These are phyloP conservation scores for Marchantia polymorpha DNA, from an alignment of 225 moss, liverwort and hornwort species.

Conservation along the genomic window DNA sequence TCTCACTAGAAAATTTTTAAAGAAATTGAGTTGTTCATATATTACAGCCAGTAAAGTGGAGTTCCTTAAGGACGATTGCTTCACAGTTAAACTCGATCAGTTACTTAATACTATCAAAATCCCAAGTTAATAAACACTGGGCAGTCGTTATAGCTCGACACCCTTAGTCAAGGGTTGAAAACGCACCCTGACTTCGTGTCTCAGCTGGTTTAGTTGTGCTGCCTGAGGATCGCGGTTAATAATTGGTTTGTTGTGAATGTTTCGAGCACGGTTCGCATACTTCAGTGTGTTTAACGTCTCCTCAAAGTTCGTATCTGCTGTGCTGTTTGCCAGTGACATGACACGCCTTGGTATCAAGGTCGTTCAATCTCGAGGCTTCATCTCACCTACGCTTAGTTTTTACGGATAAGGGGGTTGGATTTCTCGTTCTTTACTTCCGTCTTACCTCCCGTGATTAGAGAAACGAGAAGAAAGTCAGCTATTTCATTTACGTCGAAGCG, in stretches of 20 bases:
- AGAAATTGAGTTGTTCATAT: too few species aligned
- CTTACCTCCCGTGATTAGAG: not conserved
- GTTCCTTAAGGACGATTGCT: too few species aligned
- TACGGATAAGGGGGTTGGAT: not conserved
- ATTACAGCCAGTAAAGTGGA: too few species aligned
- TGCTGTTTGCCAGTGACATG: constrained; percentile 49
- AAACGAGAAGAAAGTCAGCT: too few species aligned
- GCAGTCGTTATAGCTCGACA: not conserved
- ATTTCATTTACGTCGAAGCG: not conserved
- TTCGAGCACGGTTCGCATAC: constrained; percentile 93
- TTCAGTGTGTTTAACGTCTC: constrained; percentile 90
- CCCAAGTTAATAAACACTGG: too few species aligned
- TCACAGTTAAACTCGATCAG: too few species aligned
- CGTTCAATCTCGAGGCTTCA: constrained; percentile 7
- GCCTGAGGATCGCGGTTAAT: constrained; percentile 90
- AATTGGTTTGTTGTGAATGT: constrained; percentile 94
- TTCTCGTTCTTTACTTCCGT: not conserved
- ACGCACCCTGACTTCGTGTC: constrained; percentile 79
- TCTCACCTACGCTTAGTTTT: not conserved
- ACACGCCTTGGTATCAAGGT: constrained; percentile 17
- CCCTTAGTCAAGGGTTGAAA: not conserved
- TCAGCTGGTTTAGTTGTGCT: constrained; percentile 73
- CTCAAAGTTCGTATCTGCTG: constrained; percentile 78
- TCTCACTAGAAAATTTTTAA: too few species aligned
- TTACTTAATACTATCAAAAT: too few species aligned